Evolutionary conservation across 1,139 yeast genomes (phyloP).

Genomic region (Diutina pseudorugosa): DNA sequence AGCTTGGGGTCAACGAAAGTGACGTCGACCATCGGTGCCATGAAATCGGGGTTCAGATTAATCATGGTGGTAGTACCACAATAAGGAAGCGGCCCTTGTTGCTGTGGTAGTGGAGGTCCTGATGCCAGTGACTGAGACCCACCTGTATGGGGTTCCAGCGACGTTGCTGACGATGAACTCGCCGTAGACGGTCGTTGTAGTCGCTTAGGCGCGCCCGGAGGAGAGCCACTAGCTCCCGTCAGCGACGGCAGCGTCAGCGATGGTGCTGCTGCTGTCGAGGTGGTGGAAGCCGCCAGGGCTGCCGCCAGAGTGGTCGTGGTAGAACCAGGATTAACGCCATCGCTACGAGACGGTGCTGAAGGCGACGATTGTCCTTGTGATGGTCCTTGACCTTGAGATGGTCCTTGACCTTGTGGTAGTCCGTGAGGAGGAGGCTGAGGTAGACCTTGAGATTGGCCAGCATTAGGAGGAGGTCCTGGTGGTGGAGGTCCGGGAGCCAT

Average conservation of each 20-base stretch:
- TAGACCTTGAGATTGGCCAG: too few relatives aligned
- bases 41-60: neutral
- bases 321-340: too few relatives aligned
- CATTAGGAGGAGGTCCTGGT: too few relatives aligned
- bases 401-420: too few relatives aligned
- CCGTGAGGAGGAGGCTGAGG: too few relatives aligned
- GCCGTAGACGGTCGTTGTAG: neutral
- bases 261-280: too few relatives aligned
- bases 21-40: slow-evolving; percentile 9
- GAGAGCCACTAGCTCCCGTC: neutral
- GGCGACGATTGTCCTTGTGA: too few relatives aligned
- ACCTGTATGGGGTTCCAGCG: neutral
- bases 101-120: neutral
- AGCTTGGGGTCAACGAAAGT: slow-evolving; percentile 14
- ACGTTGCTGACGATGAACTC: neutral
- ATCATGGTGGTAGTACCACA: neutral
- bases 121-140: neutral
- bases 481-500: too few relatives aligned
- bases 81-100: neutral
- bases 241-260: neutral
- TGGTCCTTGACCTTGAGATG: too few relatives aligned
- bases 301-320: too few relatives aligned
- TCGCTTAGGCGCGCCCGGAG: neutral
- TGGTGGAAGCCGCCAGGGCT: too few relatives aligned
- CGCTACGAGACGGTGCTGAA: too few relatives aligned